Evolutionary conservation across 2,329 filamentous ascomycete species (phyloP), one percentile per base, ranked within the genome.

Genomic region (Waltergamsia citrina): DNA sequence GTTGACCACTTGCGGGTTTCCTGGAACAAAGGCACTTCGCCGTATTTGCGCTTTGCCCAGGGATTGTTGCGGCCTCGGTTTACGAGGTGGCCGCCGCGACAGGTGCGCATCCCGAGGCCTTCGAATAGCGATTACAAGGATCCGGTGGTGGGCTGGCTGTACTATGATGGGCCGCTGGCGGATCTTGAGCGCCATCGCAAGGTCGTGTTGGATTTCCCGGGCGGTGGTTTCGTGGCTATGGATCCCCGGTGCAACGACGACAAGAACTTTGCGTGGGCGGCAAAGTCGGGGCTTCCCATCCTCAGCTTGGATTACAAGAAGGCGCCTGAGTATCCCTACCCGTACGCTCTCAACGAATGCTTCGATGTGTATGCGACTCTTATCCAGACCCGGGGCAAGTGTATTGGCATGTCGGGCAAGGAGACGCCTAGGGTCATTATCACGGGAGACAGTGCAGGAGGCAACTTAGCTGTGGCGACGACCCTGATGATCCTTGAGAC

Each of bases 161-260:
- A 95, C 56, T 98, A 88, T 48, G 86, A 96, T 49, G 92, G 92
- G 0, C 81, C 88, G 0, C 59, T 94, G 7, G 76, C 80, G 3
- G 80, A 86, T 30, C 63, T 95, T 29, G 77, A 78, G 47, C 72
- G 81, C 27, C 82, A 93, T 51, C 79, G 74, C 33, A 82, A 82
- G 47, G 57, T 98, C 19, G 73, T 98, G 2, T 53, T 98, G 23
- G 92, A 98, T 54, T 78, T 96, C 4, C 92, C 92, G 0, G 92
- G 92, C 2, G 92, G 92, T 21, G 92, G 92, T 0, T 98, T 93
- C 44, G 88, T 98, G 10, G 88, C 92, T 14, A 98, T 98, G 92
- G 79, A 85, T 38, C 92, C 92, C n/a, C 69, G 92, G 30, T 85
- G 81, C 47, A 87, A 93, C 47, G 92, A 98, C 51, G 92, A 98